Conservation (phyloP, 1,284 basidiomycete genomes). For the Heterobasidion occidentale region DNA sequence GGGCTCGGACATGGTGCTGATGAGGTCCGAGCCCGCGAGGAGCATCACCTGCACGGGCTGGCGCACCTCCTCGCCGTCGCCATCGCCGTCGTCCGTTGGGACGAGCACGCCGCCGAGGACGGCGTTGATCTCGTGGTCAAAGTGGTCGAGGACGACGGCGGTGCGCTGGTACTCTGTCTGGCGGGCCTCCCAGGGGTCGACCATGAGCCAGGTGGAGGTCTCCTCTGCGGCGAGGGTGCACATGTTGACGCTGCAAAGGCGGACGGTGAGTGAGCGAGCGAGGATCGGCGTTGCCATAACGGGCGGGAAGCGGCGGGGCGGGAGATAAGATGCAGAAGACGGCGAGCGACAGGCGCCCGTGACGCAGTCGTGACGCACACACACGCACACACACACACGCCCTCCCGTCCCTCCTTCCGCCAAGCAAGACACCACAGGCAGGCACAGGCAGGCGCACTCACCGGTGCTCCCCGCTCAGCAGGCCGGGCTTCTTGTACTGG, state of each 20-base stretch:
- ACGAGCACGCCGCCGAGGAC: constrained; percentile 66
- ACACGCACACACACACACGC: not conserved
- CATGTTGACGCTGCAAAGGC: constrained; percentile 66
- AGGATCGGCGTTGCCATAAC: not conserved
- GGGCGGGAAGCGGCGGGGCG: not conserved
- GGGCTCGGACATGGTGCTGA: constrained; percentile 97
- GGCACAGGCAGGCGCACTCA: constrained; percentile 31
- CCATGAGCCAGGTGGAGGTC: constrained; percentile 81
- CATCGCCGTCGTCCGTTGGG: not conserved
- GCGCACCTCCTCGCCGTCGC: constrained; percentile 45
- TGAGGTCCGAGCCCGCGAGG: constrained; percentile 94
- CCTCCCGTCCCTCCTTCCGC: too few relatives aligned
- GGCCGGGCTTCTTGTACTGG: constrained; percentile 86
- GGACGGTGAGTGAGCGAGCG: constrained; percentile 3
- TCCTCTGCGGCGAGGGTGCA: constrained; percentile 81
- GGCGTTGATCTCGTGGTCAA: constrained; percentile 89
- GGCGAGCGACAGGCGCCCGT: not conserved
- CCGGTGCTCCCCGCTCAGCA: constrained; percentile 77
- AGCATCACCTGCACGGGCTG: constrained; percentile 80
- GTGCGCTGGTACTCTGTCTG: constrained; percentile 87
- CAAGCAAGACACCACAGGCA: not conserved
- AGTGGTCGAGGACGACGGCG: constrained; percentile 93
- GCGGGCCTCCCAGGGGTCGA: constrained; percentile 95
- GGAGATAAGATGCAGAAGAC: not conserved
- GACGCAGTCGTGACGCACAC: not conserved